Evolutionary conservation across 1,284 basidiomycete genomes (phyloP).

Genomic region (Cystobasidiaceae sp.): DNA sequence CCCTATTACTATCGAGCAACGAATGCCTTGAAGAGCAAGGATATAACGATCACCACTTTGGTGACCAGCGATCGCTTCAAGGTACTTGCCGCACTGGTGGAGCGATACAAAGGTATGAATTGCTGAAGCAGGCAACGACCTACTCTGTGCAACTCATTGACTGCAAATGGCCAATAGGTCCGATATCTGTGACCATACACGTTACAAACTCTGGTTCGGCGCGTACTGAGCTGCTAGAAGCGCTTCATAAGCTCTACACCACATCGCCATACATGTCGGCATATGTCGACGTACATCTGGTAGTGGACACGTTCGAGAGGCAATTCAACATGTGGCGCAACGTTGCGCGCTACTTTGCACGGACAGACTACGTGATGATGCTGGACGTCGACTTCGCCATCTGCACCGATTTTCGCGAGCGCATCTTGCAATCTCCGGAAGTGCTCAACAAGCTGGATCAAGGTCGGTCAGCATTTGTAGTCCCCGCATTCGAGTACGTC

Average conservation of each 20-base stretch:
- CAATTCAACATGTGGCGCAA: conserved; percentile 84
- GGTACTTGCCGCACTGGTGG: conserved; percentile 63
- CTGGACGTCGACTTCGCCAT: conserved; percentile 78
- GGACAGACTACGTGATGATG: conserved; percentile 77
- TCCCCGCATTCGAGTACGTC: conserved; percentile 72
- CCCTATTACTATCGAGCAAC: conserved; percentile 70
- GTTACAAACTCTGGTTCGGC: conserved; percentile 50
- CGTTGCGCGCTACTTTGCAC: conserved; percentile 68
- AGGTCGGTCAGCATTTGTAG: conserved; percentile 62
- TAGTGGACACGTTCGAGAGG: conserved; percentile 71
- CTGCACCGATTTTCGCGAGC: conserved; percentile 67
- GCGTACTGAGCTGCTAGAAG: conserved; percentile 52
- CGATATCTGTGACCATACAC: conserved; percentile 74
- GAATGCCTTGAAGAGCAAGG: conserved; percentile 46
- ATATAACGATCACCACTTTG: conserved; percentile 75
- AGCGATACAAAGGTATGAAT: conserved; percentile 61
- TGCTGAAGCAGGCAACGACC: not conserved
- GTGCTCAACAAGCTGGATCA: conserved; percentile 50
- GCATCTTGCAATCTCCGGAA: conserved; percentile 49
- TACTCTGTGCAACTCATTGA: not conserved
- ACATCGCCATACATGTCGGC: conserved; percentile 59
- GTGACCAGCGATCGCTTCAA: conserved; percentile 71
- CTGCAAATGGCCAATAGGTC: conserved; percentile 53
- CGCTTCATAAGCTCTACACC: conserved; percentile 61
- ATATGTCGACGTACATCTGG: conserved; percentile 78